A percentile compares a stretch with the other conserved stretches of the same genome.
These are phyloP conservation scores for Cornus florida DNA, from an alignment of 148 eudicot species.

Conservation along the genomic window DNA sequence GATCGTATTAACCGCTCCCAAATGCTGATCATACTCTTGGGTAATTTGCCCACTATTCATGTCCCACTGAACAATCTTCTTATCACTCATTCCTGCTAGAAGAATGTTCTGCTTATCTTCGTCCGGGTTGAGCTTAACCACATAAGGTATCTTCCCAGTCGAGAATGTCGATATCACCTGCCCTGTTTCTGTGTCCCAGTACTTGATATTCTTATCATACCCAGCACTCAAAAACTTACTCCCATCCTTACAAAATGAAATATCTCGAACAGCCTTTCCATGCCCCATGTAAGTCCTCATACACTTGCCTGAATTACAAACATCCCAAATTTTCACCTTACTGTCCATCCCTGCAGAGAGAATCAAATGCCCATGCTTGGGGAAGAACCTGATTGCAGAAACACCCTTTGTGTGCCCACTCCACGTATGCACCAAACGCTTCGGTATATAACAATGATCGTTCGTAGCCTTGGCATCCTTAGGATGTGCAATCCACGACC, in stretches of 20 bases:
- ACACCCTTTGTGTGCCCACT: slow-evolving; percentile 95
- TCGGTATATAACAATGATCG: slow-evolving; percentile 93
- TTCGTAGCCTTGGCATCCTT: slow-evolving; percentile 74
- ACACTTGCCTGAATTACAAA: slow-evolving; percentile 80
- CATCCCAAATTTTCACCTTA: slow-evolving; percentile 97
- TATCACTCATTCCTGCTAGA: slow-evolving; percentile 96
- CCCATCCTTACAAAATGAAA: slow-evolving; percentile 90
- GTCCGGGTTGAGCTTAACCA: slow-evolving; percentile 90
- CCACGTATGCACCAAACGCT: slow-evolving; percentile 88
- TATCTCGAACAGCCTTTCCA: slow-evolving; percentile 78
- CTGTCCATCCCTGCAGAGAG: slow-evolving; percentile 89
- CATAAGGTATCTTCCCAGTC: slow-evolving; percentile 93
- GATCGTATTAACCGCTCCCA: slow-evolving; percentile 94
- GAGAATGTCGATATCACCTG: slow-evolving; percentile 89
- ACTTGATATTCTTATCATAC: slow-evolving; percentile 93
- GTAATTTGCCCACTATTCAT: slow-evolving; percentile 83
- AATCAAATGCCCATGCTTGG: slow-evolving; percentile 82
- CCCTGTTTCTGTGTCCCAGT: slow-evolving; percentile 97
- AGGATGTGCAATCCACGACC: slow-evolving; percentile 91
- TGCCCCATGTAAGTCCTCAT: slow-evolving; percentile 99
- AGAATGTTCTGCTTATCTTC: slow-evolving; percentile 95
- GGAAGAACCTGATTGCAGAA: slow-evolving; percentile 87
- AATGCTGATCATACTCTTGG: slow-evolving; percentile 97
- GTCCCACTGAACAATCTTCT: slow-evolving; percentile 99
- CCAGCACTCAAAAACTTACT: slow-evolving; percentile 85